phyloP scores from a whole-genome alignment of 1,284 basidiomycete genomes.

The Apiotrichum brassicae region DNA sequence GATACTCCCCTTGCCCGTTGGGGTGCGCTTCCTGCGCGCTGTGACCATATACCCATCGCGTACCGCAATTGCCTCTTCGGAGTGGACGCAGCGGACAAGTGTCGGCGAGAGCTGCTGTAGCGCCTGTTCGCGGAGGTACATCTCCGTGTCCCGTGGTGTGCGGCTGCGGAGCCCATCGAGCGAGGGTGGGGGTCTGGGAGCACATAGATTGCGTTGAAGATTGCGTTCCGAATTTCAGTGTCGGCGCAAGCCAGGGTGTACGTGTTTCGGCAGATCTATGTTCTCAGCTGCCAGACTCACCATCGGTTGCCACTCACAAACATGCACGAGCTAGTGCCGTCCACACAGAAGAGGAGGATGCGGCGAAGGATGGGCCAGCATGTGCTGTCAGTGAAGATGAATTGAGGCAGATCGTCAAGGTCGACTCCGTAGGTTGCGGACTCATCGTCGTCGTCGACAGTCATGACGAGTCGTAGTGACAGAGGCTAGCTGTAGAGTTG shows the following conservation, averaged over 20 bases:
- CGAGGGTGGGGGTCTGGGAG: not conserved
- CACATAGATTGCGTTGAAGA: not conserved
- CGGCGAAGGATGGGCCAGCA: not conserved
- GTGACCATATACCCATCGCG: slow-evolving; percentile 8
- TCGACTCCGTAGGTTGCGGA: too few species aligned
- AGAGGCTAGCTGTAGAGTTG: too few species aligned
- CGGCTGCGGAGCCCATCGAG: slow-evolving; percentile 3
- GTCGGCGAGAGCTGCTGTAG: not conserved
- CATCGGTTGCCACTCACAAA: not conserved
- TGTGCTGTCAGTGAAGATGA: not conserved
- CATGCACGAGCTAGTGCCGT: not conserved
- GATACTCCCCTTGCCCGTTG: not conserved
- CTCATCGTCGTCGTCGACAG: too few species aligned
- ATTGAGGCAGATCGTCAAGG: too few species aligned
- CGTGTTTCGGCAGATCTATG: slow-evolving; percentile 3
- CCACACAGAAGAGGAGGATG: not conserved
- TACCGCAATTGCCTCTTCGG: not conserved
- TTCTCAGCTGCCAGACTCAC: not conserved
- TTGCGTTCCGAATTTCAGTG: not conserved
- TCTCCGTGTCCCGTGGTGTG: not conserved
- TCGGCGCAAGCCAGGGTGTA: not conserved
- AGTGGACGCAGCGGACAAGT: slow-evolving; percentile 3
- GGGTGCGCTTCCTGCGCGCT: not conserved
- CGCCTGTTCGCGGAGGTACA: slow-evolving; percentile 4
- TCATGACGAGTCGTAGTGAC: too few species aligned